Percentiles rank a stretch among this genome's conserved stretches.
These are phyloP conservation scores for Agapanthus africanus DNA, from an alignment of 106 monocot genomes.

Conservation along the genomic window DNA sequence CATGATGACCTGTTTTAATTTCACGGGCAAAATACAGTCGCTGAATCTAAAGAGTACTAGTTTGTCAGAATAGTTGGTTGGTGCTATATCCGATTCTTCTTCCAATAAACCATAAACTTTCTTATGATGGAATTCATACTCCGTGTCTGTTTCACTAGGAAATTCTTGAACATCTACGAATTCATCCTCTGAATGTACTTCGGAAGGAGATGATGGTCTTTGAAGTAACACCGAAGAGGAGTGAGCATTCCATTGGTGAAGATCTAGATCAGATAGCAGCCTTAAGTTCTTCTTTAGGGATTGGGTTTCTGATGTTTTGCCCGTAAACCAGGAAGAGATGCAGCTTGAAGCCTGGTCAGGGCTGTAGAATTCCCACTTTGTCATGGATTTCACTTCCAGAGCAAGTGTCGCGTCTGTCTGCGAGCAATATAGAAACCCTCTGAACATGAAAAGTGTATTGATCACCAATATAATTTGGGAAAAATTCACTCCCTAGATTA, in stretches of 20 bases:
- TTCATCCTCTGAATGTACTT: slow-evolving; percentile 23
- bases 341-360: slow-evolving; percentile 43
- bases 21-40: slow-evolving; percentile 42
- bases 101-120: background rate
- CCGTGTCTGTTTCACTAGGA: slow-evolving; percentile 2
- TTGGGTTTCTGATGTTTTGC: slow-evolving; percentile 28
- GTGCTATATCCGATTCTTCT: slow-evolving; percentile 11
- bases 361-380: slow-evolving; percentile 62
- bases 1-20: slow-evolving; percentile 43
- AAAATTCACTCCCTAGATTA: background rate
- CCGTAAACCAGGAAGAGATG: slow-evolving; percentile 46
- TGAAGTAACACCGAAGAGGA: slow-evolving; percentile 12
- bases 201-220: slow-evolving; percentile 2
- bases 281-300: slow-evolving; percentile 26
- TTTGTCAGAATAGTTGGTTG: slow-evolving; percentile 26
- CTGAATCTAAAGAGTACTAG: slow-evolving; percentile 42
- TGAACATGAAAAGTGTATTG: slow-evolving; percentile 8
- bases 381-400: slow-evolving; percentile 59
- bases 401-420: slow-evolving; percentile 56
- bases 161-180: slow-evolving; percentile 29
- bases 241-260: slow-evolving; percentile 10
- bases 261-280: slow-evolving; percentile 19
- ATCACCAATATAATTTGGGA: background rate
- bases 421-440: slow-evolving; percentile 11
- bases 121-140: background rate